A percentile compares a stretch with the other conserved stretches of the same genome.
These are phyloP conservation scores for Zasmidium cellare DNA, from an alignment of 2,329 filamentous ascomycete species.

Conservation along the genomic window DNA sequence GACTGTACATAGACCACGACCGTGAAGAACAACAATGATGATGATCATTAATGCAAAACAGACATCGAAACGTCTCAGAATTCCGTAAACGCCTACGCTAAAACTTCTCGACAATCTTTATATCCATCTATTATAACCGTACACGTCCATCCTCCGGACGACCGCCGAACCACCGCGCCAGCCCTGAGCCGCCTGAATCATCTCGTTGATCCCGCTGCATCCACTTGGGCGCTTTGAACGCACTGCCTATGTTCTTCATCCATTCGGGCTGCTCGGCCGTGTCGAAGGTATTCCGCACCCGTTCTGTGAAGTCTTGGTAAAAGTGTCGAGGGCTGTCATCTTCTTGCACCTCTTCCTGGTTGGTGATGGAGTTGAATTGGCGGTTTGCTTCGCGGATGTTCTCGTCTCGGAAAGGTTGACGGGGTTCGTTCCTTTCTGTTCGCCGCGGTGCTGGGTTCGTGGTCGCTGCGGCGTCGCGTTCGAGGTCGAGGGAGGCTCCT, in stretches of 20 bases:
- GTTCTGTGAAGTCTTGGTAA: slow-evolving; percentile 78
- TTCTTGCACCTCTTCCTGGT: slow-evolving; percentile 54
- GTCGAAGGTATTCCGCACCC: slow-evolving; percentile 90
- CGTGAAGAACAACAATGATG: background rate
- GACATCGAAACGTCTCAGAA: background rate
- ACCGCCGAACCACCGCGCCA: slow-evolving; percentile 37
- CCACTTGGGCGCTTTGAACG: slow-evolving; percentile 78
- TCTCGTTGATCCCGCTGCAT: slow-evolving; percentile 59
- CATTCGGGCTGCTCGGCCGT: slow-evolving; percentile 75
- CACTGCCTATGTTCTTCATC: slow-evolving; percentile 66
- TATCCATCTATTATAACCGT: slow-evolving; percentile 23
- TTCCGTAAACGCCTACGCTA: slow-evolving; percentile 12
- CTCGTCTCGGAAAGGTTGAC: slow-evolving; percentile 15
- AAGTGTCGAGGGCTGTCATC: slow-evolving; percentile 66
- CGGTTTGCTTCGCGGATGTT: slow-evolving; percentile 28
- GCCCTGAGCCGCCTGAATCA: slow-evolving; percentile 20
- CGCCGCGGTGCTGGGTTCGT: slow-evolving; percentile 2
- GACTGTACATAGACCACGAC: background rate
- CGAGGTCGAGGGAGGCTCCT: slow-evolving; percentile 29
- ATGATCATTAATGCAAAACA: background rate
- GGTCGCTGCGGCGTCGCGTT: slow-evolving; percentile 17
- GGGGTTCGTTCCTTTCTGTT: slow-evolving; percentile 6
- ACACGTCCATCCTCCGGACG: slow-evolving; percentile 32
- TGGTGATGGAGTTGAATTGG: slow-evolving; percentile 33
- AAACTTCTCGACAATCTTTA: background rate